phyloP scores from a whole-genome alignment of 768 basidiomycete species.

The Lactarius hengduanensis region DNA sequence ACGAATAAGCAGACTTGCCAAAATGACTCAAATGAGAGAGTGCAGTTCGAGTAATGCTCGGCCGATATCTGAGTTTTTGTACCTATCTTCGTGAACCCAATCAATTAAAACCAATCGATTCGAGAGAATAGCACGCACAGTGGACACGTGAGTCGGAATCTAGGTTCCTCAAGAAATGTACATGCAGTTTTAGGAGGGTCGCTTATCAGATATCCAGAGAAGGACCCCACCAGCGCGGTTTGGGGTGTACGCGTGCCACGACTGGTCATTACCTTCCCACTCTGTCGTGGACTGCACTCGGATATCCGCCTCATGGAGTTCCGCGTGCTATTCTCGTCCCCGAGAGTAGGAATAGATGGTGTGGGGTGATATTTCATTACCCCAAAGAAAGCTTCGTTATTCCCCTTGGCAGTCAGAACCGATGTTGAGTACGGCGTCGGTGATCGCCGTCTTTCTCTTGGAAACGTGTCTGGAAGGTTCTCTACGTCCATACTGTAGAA shows the following conservation, averaged over 20 bases:
- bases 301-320: background rate
- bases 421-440: background rate
- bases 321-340: background rate
- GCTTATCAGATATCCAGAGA: slow-evolving; percentile 4
- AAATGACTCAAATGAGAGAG: background rate
- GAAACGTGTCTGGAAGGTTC: background rate
- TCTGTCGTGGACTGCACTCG: background rate
- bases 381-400: background rate
- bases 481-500: background rate
- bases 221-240: background rate
- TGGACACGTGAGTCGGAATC: slow-evolving; percentile 60
- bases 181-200: background rate
- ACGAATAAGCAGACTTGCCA: background rate
- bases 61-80: slow-evolving; percentile 54
- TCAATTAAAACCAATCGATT: background rate
- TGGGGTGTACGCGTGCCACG: background rate
- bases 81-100: slow-evolving; percentile 40
- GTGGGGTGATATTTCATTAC: background rate
- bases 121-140: slow-evolving; percentile 44
- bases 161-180: slow-evolving; percentile 51
- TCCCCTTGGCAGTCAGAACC: background rate
- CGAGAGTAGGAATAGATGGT: background rate
- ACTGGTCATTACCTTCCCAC: background rate
- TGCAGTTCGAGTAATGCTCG: slow-evolving; percentile 29
- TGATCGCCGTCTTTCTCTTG: background rate